Conservation (phyloP, 2,329 filamentous ascomycete genomes). For the Colletotrichum sp. region DNA sequence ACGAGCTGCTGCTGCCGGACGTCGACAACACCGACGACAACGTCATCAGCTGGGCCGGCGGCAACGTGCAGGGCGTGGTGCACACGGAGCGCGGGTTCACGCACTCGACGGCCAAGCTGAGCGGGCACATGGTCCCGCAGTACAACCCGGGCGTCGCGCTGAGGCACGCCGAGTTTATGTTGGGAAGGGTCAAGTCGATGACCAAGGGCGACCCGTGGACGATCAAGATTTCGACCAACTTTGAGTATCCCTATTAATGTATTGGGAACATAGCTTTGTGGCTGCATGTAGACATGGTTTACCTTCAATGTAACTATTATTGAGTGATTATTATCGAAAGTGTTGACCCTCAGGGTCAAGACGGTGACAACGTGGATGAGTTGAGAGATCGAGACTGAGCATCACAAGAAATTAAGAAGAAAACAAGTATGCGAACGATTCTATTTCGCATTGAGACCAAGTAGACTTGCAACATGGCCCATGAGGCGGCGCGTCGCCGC, state of each 20-base stretch:
- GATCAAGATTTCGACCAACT: not conserved
- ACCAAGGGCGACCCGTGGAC: not conserved
- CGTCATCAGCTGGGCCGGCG: slow-evolving; percentile 52
- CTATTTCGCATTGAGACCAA: not conserved
- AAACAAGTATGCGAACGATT: not conserved
- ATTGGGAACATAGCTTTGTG: not conserved
- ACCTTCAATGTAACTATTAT: not conserved
- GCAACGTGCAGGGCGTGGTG: slow-evolving; percentile 71
- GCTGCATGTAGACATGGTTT: not conserved
- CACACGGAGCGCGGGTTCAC: slow-evolving; percentile 80
- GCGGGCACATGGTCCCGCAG: slow-evolving; percentile 73
- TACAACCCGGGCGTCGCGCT: slow-evolving; percentile 73
- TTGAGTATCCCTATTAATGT: not conserved
- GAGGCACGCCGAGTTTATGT: slow-evolving; percentile 74
- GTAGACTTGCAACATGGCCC: not conserved
- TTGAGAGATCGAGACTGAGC: not conserved
- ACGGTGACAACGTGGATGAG: too few species aligned
- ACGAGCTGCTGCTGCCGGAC: slow-evolving; percentile 70
- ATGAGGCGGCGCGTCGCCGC: not conserved
- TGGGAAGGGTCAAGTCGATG: slow-evolving; percentile 65
- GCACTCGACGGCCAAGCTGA: slow-evolving; percentile 65
- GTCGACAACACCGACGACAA: slow-evolving; percentile 31
- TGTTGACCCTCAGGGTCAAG: too few species aligned
- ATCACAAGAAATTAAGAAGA: not conserved
- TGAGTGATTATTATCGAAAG: too few species aligned